Conservation (phyloP, 2,329 filamentous ascomycete genomes). For the Dactylellina leptospora region DNA sequence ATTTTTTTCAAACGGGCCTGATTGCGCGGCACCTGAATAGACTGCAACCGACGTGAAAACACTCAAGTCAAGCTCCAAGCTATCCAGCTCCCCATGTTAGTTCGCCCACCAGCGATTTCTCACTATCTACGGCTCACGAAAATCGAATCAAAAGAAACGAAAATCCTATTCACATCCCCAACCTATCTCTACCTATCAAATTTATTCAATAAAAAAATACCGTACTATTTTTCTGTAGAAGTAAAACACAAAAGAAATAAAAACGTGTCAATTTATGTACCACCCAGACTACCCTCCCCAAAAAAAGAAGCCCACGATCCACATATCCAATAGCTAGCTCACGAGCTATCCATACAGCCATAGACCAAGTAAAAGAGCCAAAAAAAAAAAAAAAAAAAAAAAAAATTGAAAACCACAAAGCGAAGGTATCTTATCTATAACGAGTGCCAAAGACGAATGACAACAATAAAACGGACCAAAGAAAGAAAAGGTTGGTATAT, state of each 20-base stretch:
- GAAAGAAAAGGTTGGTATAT: neutral
- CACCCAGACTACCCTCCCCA: too few relatives aligned
- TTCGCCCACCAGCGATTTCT: neutral
- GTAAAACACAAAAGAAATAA: too few relatives aligned
- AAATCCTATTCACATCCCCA: neutral
- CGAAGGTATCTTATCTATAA: slow-evolving; percentile 50
- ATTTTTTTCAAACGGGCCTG: too few relatives aligned
- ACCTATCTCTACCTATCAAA: neutral
- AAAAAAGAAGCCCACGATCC: neutral
- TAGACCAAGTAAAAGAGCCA: too few relatives aligned
- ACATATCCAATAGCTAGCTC: too few relatives aligned
- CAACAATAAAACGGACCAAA: neutral
- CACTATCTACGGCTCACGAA: neutral
- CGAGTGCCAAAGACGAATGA: slow-evolving; percentile 3
- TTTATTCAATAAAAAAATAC: neutral
- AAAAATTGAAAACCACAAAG: slow-evolving; percentile 5
- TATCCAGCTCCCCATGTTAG: too few relatives aligned
- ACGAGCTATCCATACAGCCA: too few relatives aligned
- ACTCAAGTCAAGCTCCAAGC: too few relatives aligned
- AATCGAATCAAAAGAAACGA: neutral
- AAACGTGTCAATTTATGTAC: too few relatives aligned
- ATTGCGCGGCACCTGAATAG: too few relatives aligned
- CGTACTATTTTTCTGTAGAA: too few relatives aligned
- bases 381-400: neutral
- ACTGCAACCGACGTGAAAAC: too few relatives aligned